Percentiles rank a stretch among this genome's conserved stretches.
Evolutionary conservation across 768 basidiomycete species (phyloP).

Genomic region (Boletellus ananas): DNA sequence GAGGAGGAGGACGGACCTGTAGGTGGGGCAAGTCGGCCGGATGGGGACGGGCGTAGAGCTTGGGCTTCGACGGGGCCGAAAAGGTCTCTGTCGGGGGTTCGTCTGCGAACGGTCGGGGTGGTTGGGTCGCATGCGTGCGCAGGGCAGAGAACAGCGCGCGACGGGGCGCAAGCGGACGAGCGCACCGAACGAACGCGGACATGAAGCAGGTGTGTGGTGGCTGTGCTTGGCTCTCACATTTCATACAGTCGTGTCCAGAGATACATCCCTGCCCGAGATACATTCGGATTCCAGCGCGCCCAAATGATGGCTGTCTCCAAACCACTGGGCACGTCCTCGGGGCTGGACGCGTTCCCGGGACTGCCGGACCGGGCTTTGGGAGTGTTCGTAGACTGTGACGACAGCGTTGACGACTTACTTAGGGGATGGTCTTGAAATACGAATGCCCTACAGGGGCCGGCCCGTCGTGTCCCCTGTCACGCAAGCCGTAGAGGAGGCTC

Average conservation of each 20-base stretch:
- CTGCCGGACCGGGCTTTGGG: too few species aligned
- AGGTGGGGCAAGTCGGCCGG: conserved; percentile 41
- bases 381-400: too few species aligned
- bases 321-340: too few species aligned
- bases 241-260: too few species aligned
- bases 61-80: conserved; percentile 42
- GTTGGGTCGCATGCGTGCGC: conserved; percentile 19
- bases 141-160: conserved; percentile 8
- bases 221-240: conserved; percentile 1
- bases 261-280: too few species aligned
- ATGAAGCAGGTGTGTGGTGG: conserved; percentile 7
- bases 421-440: too few species aligned
- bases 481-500: not conserved
- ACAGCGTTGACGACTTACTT: too few species aligned
- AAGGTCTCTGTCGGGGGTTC: conserved; percentile 38
- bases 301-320: too few species aligned
- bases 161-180: conserved; percentile 6
- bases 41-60: conserved; percentile 39
- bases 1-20: conserved; percentile 30
- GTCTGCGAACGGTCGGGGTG: conserved; percentile 23
- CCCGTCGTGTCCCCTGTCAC: not conserved
- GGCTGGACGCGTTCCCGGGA: too few species aligned
- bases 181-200: conserved; percentile 8
- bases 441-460: too few species aligned
- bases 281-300: too few species aligned